Evolutionary conservation across 306 rosid species (phyloP).

Genomic region (Pterocarpus santalinus): DNA sequence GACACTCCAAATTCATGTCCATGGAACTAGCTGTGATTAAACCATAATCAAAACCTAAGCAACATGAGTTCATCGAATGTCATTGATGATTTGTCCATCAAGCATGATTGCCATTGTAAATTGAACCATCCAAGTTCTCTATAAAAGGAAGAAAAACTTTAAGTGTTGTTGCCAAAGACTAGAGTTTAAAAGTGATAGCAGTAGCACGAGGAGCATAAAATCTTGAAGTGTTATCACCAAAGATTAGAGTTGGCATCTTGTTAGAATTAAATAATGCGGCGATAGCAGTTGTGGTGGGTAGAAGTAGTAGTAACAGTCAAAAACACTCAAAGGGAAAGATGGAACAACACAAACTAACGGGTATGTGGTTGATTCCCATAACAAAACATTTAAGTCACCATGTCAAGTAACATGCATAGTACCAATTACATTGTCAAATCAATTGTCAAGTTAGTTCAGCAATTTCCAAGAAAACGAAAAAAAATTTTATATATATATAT

Average conservation of each 20-base stretch:
- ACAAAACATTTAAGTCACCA: constrained; percentile 20
- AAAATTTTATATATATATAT: not conserved
- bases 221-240: constrained; percentile 20
- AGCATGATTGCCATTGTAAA: constrained; percentile 21
- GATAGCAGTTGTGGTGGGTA: not conserved
- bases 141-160: not conserved
- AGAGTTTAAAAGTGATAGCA: not conserved
- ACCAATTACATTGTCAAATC: constrained; percentile 34
- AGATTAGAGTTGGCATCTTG: constrained; percentile 12
- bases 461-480: not conserved
- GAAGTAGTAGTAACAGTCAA: not conserved
- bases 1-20: constrained; percentile 33
- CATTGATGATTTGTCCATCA: not conserved
- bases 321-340: constrained; percentile 17
- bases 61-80: constrained; percentile 11
- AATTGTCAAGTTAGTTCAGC: constrained; percentile 32
- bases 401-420: constrained; percentile 32
- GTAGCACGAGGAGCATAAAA: not conserved
- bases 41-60: constrained; percentile 20
- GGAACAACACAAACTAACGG: constrained; percentile 19
- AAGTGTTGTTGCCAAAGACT: constrained; percentile 10
- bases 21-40: not conserved
- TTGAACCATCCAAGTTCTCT: constrained; percentile 10
- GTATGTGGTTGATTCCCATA: constrained; percentile 29
- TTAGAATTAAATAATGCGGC: constrained; percentile 25